Base-by-base conservation (phyloP, 169 alveolate genomes). In the Plasmodium malariae region DNA sequence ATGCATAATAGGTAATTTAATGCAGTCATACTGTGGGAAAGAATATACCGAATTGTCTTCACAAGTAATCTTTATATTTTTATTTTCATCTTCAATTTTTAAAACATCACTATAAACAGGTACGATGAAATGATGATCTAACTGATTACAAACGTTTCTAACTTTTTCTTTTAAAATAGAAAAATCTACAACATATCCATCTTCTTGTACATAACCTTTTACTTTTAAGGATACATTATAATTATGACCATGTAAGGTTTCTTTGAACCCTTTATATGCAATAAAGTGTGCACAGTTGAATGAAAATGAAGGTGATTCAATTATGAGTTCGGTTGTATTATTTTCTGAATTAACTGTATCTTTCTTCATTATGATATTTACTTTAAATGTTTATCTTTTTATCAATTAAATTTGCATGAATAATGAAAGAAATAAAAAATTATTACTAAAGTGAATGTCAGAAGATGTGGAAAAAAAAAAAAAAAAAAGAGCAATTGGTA, bases 151-250 rank as follows among this genome's bases (percentile, higher is more conserved):
- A 57, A 86, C 63, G 3, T 34, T 70, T 68, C 36, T 68, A 3
- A 86, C 76, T 55, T 21, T 45, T 11, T 69, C 68, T 57, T 86
- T 86, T 49, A 86, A 86, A 36, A 86, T 55, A 37, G 86, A 55
- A 43, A 86, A 86, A 73, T 86, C 92, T 45, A 86, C 54, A 14
- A 86, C 92, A 86, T 86, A 86, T 54, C 92, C 92, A 70, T 86
- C 92, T 2, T 28, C 51, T 40, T 71, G 86, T 86, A 86, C 59
- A 86, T 26, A 21, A 3, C 92, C 92, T 73, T 48, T 55, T 37
- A 86, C 26, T 86, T 70, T 86, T 55, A 86, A 70, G 17, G 76
- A 69, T 9, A 86, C 92, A n/a, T 65, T 86, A 86, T 86, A 86
- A 65, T 86, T 86, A 70, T 86, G 92, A 3, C 92, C 92, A 86